Base-by-base conservation (phyloP, 2,329 filamentous ascomycete genomes). In the Lasiodiplodia hormozganensis region DNA sequence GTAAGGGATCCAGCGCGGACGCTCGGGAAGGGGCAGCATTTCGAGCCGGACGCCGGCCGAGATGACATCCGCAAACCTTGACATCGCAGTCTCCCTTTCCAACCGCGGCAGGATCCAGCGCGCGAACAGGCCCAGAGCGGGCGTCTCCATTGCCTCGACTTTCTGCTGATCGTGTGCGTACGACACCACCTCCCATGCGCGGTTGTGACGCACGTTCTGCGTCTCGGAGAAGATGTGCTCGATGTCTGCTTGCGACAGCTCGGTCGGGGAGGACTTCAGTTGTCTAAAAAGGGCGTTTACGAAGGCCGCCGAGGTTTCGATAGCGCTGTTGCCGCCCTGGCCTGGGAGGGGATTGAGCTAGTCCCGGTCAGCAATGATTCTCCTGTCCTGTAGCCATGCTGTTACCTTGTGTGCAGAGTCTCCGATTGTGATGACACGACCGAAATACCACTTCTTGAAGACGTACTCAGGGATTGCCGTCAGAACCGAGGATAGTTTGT, bases 371-470 rank as follows among this genome's bases (percentile, higher is more conserved):
- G 34, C 34, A 36, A 36, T 36, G 34, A 25, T 25, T 25, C 25
- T 2, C 2, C 25, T 25, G 25, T 3, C 2, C 3, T 25, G 25
- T 25, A 25, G 25, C 3, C 25, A 3, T 25, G 25, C 25, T 25
- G 25, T 25, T 71, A 77, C 79, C 75, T 83, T 83, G 69, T 84
- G 81, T 4, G 76, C 79, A 0, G 81, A 74, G 69, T 84, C 82
- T 0, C 81, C 82, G 11, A 83, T 75, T 1, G 76, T 72, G 1
- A 83, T 73, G 3, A 81, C 76, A 12, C 82, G 72, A 14, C 76
- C 74, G 49, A 75, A 81, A 60, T 80, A 75, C 78, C 82, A 83
- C 43, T 76, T 74, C 14, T 76, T 70, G 16, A 80, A 76, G 0
- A 81, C 75, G 38, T 77, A 78, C 69, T 82, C 80, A 57, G 79